Percentiles rank a stretch among this genome's conserved stretches.
phyloP scores from a whole-genome alignment of 2,329 filamentous ascomycete genomes.

The Ophiosphaerella narmari region DNA sequence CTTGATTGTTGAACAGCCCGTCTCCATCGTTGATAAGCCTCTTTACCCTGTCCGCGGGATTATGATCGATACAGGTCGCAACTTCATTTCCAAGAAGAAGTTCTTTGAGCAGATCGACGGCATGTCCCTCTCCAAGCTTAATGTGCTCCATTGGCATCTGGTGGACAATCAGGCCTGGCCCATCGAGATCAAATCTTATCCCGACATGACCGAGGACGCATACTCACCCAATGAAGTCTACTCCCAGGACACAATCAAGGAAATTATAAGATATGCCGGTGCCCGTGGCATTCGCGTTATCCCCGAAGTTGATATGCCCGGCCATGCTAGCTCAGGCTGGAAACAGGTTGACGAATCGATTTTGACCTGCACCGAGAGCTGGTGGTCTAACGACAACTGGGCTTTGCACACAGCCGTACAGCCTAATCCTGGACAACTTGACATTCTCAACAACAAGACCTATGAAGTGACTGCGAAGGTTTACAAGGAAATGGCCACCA shows the following conservation, averaged over 20 bases:
- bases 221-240: constrained; percentile 58
- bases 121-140: constrained; percentile 62
- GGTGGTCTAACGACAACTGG: constrained; percentile 66
- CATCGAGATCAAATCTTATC: constrained; percentile 55
- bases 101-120: constrained; percentile 60
- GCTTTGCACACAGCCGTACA: constrained; percentile 59
- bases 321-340: constrained; percentile 62
- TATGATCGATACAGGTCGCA: constrained; percentile 61
- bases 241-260: constrained; percentile 49
- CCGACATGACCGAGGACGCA: constrained; percentile 59
- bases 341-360: constrained; percentile 61
- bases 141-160: constrained; percentile 63
- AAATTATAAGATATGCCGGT: constrained; percentile 56
- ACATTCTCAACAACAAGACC: constrained; percentile 60
- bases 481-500: constrained; percentile 57
- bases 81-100: constrained; percentile 58
- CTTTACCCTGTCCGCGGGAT: constrained; percentile 60
- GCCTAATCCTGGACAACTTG: constrained; percentile 62
- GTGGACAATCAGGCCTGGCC: constrained; percentile 63
- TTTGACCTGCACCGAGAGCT: constrained; percentile 60
- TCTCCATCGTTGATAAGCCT: constrained; percentile 56
- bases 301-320: constrained; percentile 67
- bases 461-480: constrained; percentile 60
- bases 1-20: constrained; percentile 59
- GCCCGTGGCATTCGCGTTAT: constrained; percentile 63